Evolutionary conservation across 1,139 yeast species (phyloP).

Genomic region (Yamadazyma sp.): DNA sequence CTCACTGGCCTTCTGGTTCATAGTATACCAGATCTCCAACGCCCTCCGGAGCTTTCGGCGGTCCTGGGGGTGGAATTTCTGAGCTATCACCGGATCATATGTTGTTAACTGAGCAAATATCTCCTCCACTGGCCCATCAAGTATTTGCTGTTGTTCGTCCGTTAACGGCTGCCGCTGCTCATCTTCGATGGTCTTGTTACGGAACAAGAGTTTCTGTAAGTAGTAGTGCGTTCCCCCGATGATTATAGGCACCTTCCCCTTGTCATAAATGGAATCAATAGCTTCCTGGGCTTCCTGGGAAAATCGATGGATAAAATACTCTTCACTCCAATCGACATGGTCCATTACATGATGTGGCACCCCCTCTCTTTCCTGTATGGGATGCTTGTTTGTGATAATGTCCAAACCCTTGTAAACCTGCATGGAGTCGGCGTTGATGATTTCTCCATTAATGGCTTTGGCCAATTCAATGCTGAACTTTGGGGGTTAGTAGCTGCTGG

Average conservation of each 20-base stretch:
- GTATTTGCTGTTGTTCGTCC: constrained; percentile 41
- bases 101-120: constrained; percentile 49
- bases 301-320: constrained; percentile 81
- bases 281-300: constrained; percentile 62
- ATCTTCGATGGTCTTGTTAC: constrained; percentile 56
- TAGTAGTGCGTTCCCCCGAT: constrained; percentile 98
- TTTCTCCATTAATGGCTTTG: constrained; percentile 74
- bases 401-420: constrained; percentile 79
- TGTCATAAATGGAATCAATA: constrained; percentile 63
- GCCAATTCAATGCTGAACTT: constrained; percentile 78
- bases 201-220: constrained; percentile 72
- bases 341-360: constrained; percentile 85
- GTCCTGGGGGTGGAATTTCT: constrained; percentile 91
- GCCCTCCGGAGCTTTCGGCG: constrained; percentile 75
- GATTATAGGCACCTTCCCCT: constrained; percentile 79
- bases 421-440: constrained; percentile 96
- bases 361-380: constrained; percentile 69
- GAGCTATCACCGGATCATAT: constrained; percentile 72
- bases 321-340: constrained; percentile 77
- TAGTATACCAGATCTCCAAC: constrained; percentile 70
- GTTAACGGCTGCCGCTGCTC: constrained; percentile 28
- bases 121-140: constrained; percentile 56
- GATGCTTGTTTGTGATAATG: constrained; percentile 89
- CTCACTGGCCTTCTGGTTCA: constrained; percentile 70
- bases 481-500: constrained; percentile 6